Conservation (phyloP, 2,329 filamentous ascomycete species). For the Periconia macrospinosa region DNA sequence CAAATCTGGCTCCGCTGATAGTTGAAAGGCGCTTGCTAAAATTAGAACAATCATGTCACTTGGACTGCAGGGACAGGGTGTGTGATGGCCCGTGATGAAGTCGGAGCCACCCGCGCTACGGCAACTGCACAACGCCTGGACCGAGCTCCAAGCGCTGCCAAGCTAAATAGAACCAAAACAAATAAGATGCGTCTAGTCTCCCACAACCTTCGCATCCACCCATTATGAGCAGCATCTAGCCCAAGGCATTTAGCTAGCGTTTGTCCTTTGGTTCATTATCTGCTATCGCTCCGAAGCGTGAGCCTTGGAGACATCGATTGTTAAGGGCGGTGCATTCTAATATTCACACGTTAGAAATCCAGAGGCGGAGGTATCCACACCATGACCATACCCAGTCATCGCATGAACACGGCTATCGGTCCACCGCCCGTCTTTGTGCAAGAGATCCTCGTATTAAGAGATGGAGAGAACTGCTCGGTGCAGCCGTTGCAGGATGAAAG, state of each 20-base stretch:
- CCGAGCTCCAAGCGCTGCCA: slow-evolving; percentile 9
- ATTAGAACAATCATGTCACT: slow-evolving; percentile 10
- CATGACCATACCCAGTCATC: no score
- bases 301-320: no score
- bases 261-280: slow-evolving; percentile 9
- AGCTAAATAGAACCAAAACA: slow-evolving; percentile 12
- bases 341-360: no score
- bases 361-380: no score
- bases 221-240: slow-evolving; percentile 13
- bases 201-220: slow-evolving; percentile 9
- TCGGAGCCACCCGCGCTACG: slow-evolving; percentile 8
- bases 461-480: no score
- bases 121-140: slow-evolving; percentile 5
- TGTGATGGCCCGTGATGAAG: slow-evolving; percentile 2
- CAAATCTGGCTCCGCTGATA: no score
- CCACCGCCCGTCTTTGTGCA: no score
- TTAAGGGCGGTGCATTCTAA: no score
- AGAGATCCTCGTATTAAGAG: no score
- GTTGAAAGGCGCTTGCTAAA: slow-evolving; percentile 6
- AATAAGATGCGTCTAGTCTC: slow-evolving; percentile 8
- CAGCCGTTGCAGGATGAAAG: no score
- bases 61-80: slow-evolving; percentile 9
- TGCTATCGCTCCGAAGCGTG: slow-evolving; percentile 15
- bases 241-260: slow-evolving; percentile 10
- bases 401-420: no score